phyloP scores from a whole-genome alignment of 352 stramenopile species.

The Phytophthora boehmeriae region DNA sequence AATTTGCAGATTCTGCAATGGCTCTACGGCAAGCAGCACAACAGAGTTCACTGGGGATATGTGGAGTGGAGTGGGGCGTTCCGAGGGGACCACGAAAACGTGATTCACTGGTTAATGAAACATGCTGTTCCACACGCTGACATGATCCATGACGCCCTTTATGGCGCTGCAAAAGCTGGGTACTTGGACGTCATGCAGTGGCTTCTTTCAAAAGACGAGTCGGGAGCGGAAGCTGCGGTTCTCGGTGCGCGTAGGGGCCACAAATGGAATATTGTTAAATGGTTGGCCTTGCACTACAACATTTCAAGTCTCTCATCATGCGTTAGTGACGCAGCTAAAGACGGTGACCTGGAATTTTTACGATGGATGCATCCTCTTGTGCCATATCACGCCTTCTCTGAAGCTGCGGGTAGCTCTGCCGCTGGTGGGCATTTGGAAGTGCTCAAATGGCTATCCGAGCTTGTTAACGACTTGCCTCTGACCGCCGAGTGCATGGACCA shows the following conservation, averaged over 20 bases:
- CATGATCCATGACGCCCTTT: conserved; percentile 9
- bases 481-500: conserved; percentile 17
- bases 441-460: conserved; percentile 21
- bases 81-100: conserved; percentile 4
- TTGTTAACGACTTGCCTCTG: conserved; percentile 13
- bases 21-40: conserved; percentile 10
- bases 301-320: conserved; percentile 3
- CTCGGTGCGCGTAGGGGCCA: conserved; percentile 15
- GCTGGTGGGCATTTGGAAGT: conserved; percentile 12
- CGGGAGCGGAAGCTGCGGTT: conserved; percentile 11
- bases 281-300: conserved; percentile 13
- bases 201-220: conserved; percentile 5
- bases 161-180: conserved; percentile 12
- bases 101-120: conserved; percentile 21
- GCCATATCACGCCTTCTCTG: not conserved
- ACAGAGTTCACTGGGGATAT: conserved; percentile 27
- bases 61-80: conserved; percentile 26
- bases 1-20: conserved; percentile 19
- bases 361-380: conserved; percentile 13
- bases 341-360: conserved; percentile 21
- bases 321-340: conserved; percentile 14
- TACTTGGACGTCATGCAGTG: conserved; percentile 19
- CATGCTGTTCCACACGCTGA: conserved; percentile 12
- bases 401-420: conserved; percentile 6
- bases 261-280: conserved; percentile 19